Base-by-base conservation (phyloP, 495 filamentous ascomycete genomes). In the Penicillium canariense region DNA sequence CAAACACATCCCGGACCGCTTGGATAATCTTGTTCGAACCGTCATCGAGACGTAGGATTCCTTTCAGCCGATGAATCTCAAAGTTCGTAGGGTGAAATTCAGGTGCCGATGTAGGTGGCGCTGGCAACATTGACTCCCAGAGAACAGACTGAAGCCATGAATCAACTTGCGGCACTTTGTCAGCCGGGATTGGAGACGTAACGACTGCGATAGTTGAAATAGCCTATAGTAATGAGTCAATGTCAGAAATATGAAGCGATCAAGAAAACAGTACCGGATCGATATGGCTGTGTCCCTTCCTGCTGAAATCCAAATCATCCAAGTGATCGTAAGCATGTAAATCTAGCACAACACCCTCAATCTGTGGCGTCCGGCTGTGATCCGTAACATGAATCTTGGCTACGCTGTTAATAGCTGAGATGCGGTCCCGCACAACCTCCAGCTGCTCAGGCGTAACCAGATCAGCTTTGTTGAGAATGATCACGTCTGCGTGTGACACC, bases 401-500 rank as follows among this genome's bases (percentile, higher is more conserved):
- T 4, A 95, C 83, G 20, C 87, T 90, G 66, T 98, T 98, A 67
- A 98, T 97, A 14, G 88, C 83, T 30, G 73, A 67, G 36, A 97
- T 82, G 31, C 93, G 79, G 26, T 83, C 78, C 55, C 73, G 73
- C 6, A 96, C 85, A 2, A 54, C 66, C 10, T 81, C 72, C 11
- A 98, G 73, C 56, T 96, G 85, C 10, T 81, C 69, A 0, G 75
- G 62, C 12, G 80, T 81, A n/a, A 97, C 90, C 0, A 96, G 73
- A 66, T 98, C 94, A n/a, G 82, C 77, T 68, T 98, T 98, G 71
- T 97, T 98, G 39, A 98, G 80, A 35, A 98, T 81, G 17, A 98
- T 81, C 14, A 96, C 89, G 72, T 98, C 94, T n/a, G 94, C 95
- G 65, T 97, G 92, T 2, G 90, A 95, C 35, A 97, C 96, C 61